Percentiles rank a stretch among this genome's conserved stretches.
Evolutionary conservation across 495 filamentous ascomycete species (phyloP).

Genomic region (Penicillium salamii): DNA sequence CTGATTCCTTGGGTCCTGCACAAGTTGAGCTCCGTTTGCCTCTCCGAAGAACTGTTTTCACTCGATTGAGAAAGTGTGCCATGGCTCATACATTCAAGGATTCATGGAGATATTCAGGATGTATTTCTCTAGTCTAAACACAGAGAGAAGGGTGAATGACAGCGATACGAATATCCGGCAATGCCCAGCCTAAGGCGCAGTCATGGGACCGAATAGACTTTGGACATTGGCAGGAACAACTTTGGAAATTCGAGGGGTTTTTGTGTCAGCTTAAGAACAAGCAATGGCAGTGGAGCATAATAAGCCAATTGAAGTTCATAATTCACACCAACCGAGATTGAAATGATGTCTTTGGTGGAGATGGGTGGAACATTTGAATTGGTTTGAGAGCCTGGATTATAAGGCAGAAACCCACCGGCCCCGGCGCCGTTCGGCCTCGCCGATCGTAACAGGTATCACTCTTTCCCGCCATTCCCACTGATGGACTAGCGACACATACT

Average conservation of each 20-base stretch:
- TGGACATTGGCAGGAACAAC: background rate
- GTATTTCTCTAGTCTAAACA: too few species aligned
- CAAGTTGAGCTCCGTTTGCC: constrained; percentile 5
- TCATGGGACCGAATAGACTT: background rate
- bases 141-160: too few species aligned
- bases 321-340: constrained; percentile 3
- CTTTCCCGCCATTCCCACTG: background rate
- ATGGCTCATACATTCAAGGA: constrained; percentile 3
- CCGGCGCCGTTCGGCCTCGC: background rate
- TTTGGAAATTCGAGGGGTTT: background rate
- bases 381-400: background rate
- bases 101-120: background rate
- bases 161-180: background rate
- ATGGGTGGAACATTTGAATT: background rate
- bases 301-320: background rate
- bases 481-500: background rate
- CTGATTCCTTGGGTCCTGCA: constrained; percentile 3
- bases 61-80: constrained; percentile 15
- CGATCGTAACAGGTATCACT: background rate
- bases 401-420: background rate
- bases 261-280: background rate
- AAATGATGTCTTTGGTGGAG: background rate
- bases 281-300: background rate
- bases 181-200: background rate
- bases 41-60: constrained; percentile 16